Conservation (phyloP, 768 basidiomycete genomes). For the Mycena capillaripes region DNA sequence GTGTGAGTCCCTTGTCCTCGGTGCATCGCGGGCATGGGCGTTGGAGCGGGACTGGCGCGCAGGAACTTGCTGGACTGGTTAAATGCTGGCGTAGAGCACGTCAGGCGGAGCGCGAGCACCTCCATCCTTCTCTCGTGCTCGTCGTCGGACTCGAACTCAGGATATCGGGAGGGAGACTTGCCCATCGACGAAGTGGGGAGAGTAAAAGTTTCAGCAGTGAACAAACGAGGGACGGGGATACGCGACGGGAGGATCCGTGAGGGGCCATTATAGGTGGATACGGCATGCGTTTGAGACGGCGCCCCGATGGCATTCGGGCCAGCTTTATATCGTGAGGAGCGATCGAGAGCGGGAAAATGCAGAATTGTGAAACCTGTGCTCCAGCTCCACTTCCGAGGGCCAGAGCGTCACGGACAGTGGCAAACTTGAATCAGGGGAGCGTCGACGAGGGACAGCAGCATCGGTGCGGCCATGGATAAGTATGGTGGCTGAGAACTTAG, state of each 20-base stretch:
- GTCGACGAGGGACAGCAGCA: neutral
- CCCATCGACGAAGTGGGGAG: neutral
- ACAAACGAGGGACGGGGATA: constrained; percentile 20
- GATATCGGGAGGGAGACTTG: neutral
- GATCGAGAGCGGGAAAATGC: constrained; percentile 13
- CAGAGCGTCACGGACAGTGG: neutral
- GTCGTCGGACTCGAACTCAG: neutral
- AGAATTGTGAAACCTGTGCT: constrained; percentile 14
- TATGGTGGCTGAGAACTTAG: no score
- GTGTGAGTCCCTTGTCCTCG: constrained; percentile 16
- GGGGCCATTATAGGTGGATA: constrained; percentile 4
- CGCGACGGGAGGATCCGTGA: neutral
- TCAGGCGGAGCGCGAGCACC: neutral
- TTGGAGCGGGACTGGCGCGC: neutral
- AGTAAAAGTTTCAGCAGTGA: no score
- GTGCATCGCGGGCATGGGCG: constrained; percentile 6
- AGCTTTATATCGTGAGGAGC: neutral
- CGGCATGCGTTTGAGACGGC: constrained; percentile 6
- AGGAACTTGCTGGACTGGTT: constrained; percentile 30
- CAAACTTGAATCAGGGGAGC: neutral
- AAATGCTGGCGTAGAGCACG: constrained; percentile 26
- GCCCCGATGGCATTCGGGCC: neutral
- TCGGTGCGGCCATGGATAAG: no score
- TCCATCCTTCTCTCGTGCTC: neutral
- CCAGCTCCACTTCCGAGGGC: neutral